Evolutionary conservation across 202 grass and related monocot genomes (phyloP).

Genomic region (Elaeis oleifera): DNA sequence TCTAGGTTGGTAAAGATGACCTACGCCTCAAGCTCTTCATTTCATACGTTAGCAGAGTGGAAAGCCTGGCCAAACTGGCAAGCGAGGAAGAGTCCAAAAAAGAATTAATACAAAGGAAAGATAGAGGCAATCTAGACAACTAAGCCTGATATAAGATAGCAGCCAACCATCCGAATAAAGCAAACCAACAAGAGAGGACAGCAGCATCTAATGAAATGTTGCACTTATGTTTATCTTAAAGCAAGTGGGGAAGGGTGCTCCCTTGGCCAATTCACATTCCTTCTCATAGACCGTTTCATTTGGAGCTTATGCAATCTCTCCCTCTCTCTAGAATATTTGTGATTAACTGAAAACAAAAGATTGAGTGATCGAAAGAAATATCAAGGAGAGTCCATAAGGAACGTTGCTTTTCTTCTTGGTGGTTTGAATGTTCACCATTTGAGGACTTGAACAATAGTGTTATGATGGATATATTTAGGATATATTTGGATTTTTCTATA

Average conservation of each 20-base stretch:
- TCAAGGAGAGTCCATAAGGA: too few species aligned
- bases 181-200: slow-evolving; percentile 28
- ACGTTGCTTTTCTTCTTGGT: too few species aligned
- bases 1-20: slow-evolving; percentile 18
- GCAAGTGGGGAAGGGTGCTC: slow-evolving; percentile 37
- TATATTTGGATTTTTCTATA: too few species aligned
- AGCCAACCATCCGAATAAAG: slow-evolving; percentile 36
- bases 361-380: too few species aligned
- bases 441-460: too few species aligned
- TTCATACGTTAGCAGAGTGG: too few species aligned
- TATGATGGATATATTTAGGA: too few species aligned
- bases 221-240: slow-evolving; percentile 22
- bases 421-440: too few species aligned
- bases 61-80: slow-evolving; percentile 23
- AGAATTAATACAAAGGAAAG: slow-evolving; percentile 22
- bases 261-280: slow-evolving; percentile 16
- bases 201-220: slow-evolving; percentile 37
- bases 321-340: too few species aligned
- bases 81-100: slow-evolving; percentile 25
- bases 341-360: too few species aligned
- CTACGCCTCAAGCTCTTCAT: too few species aligned
- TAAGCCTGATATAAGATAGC: slow-evolving; percentile 34
- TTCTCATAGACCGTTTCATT: neutral
- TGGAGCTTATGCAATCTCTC: too few species aligned
- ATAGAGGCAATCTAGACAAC: slow-evolving; percentile 30